Conservation (phyloP, 2,329 filamentous ascomycete species). For the Pseudogymnoascus pannorum region DNA sequence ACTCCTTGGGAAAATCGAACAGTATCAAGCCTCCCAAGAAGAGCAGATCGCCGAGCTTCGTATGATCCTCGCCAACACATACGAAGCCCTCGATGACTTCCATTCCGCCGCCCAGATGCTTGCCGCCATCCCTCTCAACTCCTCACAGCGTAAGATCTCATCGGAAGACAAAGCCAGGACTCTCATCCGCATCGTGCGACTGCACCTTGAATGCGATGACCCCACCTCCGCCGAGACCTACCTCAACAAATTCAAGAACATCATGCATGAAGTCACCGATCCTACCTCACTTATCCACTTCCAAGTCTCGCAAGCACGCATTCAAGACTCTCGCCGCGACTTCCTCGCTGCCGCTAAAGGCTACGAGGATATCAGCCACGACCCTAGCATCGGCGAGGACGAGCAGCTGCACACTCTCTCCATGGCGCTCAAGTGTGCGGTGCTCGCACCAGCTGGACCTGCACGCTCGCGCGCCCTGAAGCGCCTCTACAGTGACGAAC, state of each 20-base stretch:
- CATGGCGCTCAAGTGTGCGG: constrained; percentile 84
- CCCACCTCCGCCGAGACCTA: constrained; percentile 76
- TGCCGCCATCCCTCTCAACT: constrained; percentile 80
- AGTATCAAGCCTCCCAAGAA: constrained; percentile 58
- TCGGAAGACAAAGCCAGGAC: constrained; percentile 75
- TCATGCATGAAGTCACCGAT: constrained; percentile 73
- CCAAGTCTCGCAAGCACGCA: constrained; percentile 83
- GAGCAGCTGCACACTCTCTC: constrained; percentile 78
- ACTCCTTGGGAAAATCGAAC: constrained; percentile 55
- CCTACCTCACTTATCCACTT: constrained; percentile 74
- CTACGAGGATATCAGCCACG: constrained; percentile 82
- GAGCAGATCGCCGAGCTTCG: constrained; percentile 77
- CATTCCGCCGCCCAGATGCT: constrained; percentile 68
- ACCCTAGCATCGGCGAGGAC: constrained; percentile 66
- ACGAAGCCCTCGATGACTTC: constrained; percentile 78
- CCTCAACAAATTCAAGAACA: constrained; percentile 90
- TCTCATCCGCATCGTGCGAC: constrained; percentile 90
- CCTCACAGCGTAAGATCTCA: constrained; percentile 74
- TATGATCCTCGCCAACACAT: constrained; percentile 72
- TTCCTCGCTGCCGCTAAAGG: constrained; percentile 83
- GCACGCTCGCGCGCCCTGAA: constrained; percentile 71
- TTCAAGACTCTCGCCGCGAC: constrained; percentile 81
- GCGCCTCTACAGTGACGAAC: constrained; percentile 88
- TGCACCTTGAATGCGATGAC: constrained; percentile 92
- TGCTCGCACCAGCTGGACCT: constrained; percentile 86